A percentile compares a stretch with the other conserved stretches of the same genome.
Evolutionary conservation across 257 asterid genomes (phyloP).

Genomic region (Lavandula angustifolia): DNA sequence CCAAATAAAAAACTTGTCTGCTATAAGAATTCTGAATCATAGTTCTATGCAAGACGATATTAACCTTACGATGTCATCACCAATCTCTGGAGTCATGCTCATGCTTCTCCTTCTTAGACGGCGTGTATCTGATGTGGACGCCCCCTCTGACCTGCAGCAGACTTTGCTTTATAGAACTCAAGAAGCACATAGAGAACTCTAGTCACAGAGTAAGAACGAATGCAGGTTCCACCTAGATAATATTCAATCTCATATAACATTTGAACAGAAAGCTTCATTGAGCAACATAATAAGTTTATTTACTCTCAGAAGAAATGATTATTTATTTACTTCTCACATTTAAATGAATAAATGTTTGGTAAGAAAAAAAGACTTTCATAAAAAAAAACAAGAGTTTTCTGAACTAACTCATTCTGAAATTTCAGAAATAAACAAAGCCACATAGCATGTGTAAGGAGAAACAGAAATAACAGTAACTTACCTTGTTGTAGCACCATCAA

Average conservation of each 20-base stretch:
- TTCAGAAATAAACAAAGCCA: conserved; percentile 3
- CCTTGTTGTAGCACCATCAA: conserved; percentile 68
- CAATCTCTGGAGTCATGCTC: conserved; percentile 94
- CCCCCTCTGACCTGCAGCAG: conserved; percentile 86
- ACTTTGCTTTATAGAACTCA: conserved; percentile 17
- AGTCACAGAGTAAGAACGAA: conserved; percentile 12
- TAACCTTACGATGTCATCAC: conserved; percentile 98
- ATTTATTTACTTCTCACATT: conserved; percentile 2
- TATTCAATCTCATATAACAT: conserved; percentile 12
- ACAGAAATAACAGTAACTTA: conserved; percentile 28
- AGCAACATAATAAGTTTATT: neutral
- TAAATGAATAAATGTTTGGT: conserved; percentile 11
- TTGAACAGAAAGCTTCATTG: conserved; percentile 15
- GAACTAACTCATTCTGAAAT: conserved; percentile 6
- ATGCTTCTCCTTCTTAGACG: conserved; percentile 90
- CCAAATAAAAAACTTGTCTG: neutral
- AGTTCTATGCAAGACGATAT: conserved; percentile 35
- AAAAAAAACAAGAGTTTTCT: conserved; percentile 13
- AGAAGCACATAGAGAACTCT: conserved; percentile 21
- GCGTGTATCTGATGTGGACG: conserved; percentile 75
- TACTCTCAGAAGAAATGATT: conserved; percentile 6
- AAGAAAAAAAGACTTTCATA: conserved; percentile 22
- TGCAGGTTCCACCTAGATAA: neutral
- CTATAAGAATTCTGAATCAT: conserved; percentile 21
- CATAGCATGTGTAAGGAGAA: neutral